These are phyloP conservation scores for Brassica hybrid DNA, from an alignment of 441 rosid genomes.

Conservation along the genomic window DNA sequence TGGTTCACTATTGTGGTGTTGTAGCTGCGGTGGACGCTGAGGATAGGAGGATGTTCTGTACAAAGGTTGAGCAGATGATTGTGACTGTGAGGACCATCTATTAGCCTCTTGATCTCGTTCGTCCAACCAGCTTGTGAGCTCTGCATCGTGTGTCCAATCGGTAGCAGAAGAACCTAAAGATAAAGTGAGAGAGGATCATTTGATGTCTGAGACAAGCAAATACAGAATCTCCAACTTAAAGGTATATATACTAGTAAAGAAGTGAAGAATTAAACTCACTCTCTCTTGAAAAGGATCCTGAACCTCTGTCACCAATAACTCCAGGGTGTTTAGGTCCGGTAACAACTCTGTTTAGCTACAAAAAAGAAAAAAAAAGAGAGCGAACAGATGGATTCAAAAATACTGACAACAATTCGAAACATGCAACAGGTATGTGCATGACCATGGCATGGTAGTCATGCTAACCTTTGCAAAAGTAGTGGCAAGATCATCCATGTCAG, in stretches of 20 bases:
- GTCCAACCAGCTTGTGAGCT: slow-evolving; percentile 69
- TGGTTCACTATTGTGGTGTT: slow-evolving; percentile 74
- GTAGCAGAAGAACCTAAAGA: slow-evolving; percentile 88
- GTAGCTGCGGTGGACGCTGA: slow-evolving; percentile 67
- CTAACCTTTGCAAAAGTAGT: slow-evolving; percentile 54
- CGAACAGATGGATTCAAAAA: background rate
- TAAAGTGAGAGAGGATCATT: slow-evolving; percentile 1
- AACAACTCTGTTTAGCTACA: slow-evolving; percentile 88
- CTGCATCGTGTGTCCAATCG: slow-evolving; percentile 89
- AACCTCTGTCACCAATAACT: slow-evolving; percentile 95
- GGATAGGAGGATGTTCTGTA: slow-evolving; percentile 96
- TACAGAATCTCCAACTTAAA: background rate
- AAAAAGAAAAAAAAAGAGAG: slow-evolving; percentile 2
- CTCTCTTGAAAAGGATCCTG: slow-evolving; percentile 99
- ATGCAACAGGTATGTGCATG: no score
- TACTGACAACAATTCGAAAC: no score
- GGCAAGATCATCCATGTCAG: slow-evolving; percentile 33
- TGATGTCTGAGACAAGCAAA: background rate
- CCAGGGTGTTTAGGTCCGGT: slow-evolving; percentile 95
- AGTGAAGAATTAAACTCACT: slow-evolving; percentile 63
- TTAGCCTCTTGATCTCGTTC: slow-evolving; percentile 71
- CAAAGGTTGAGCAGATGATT: slow-evolving; percentile 63
- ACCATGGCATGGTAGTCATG: no score
- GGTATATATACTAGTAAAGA: background rate
- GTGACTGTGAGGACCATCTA: slow-evolving; percentile 91